Evolutionary conservation across 495 filamentous ascomycete species (phyloP), one percentile per base, ranked within the genome.

Genomic region (Daldinia loculata): DNA sequence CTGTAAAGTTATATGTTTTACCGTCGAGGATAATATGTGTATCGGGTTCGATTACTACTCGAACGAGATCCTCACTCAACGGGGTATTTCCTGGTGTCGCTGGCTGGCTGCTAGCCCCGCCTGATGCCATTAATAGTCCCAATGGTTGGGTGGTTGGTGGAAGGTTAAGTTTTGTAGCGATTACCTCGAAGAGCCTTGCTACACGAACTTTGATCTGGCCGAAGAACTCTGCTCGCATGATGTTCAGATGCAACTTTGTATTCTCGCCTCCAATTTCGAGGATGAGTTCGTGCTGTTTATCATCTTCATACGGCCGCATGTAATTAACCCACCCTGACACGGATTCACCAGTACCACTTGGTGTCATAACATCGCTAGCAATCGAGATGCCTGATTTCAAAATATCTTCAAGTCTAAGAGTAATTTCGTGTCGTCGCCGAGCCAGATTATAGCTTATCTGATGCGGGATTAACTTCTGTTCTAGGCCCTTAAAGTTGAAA

Each of bases 401-500:
- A 8, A 99, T 87, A 71, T 99, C 93, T 71, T 94, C 89, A 9
- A 99, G 81, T 5, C 92, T 85, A 64, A 99, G 84, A 34, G 90
- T 79, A 26, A 99, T 97, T 80, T 99, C 95, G 0, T 89, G 84
- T 17, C 84, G 82, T 9, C 84, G 80, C 2, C 89, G 85, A 26
- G 85, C 79, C 30, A 90, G 87, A 67, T 98, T 97, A 80, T 88
- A 93, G 53, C 85, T 87, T 56, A 97, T 92, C 30, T 87, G 78
- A 74, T 94, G 91, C 0, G 91, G 87, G 43, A 98, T 93, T 11
- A 99, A 81, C 61, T 88, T 89, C 79, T 99, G 95, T 78, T 98
- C 95, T 0, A 97, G 77, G 0, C 93, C 93, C 70, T 93, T 93
- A 58, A 99, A 89, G 75, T 97, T 92, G 78, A 94, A 98, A 71